These are phyloP conservation scores for Phascolomyces articulosus DNA, from an alignment of 371 early-diverging fungal genomes.

Conservation along the genomic window DNA sequence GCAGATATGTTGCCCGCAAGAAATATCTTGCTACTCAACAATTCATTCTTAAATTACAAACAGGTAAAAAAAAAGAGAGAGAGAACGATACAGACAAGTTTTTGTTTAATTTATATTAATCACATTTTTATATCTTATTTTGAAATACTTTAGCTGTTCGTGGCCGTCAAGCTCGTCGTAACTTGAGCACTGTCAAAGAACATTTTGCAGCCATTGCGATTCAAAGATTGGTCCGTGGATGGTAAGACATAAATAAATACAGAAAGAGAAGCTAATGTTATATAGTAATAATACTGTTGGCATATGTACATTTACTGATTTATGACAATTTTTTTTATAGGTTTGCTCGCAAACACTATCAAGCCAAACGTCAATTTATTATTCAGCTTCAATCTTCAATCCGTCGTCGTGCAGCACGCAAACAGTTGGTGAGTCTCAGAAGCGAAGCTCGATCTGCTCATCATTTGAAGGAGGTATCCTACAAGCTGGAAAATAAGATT, in stretches of 20 bases:
- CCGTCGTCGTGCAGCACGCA: conserved; percentile 78
- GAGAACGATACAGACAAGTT: no score
- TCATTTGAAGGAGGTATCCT: conserved; percentile 94
- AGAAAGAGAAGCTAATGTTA: no score
- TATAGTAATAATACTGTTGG: no score
- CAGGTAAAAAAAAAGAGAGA: conserved; percentile 26
- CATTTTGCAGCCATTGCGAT: conserved; percentile 76
- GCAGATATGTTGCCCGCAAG: conserved; percentile 70
- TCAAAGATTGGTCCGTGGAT: conserved; percentile 70
- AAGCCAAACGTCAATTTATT: conserved; percentile 55
- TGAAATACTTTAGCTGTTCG: conserved; percentile 39
- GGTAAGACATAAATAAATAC: conserved; percentile 28
- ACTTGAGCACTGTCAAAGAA: conserved; percentile 52
- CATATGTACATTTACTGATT: no score
- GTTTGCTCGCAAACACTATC: conserved; percentile 67
- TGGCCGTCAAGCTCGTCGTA: conserved; percentile 57
- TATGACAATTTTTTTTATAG: conserved; percentile 11
- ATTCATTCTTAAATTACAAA: conserved; percentile 49
- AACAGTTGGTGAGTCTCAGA: conserved; percentile 65
- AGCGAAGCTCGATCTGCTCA: conserved; percentile 90
- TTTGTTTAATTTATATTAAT: background rate
- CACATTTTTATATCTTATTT: no score
- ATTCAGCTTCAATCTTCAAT: conserved; percentile 83
- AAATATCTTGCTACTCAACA: conserved; percentile 43
- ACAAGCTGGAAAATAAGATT: conserved; percentile 94